Percentiles rank a stretch among this genome's conserved stretches.
phyloP scores from a whole-genome alignment of 345 rosid genomes.

The Bruguiera sexangula region DNA sequence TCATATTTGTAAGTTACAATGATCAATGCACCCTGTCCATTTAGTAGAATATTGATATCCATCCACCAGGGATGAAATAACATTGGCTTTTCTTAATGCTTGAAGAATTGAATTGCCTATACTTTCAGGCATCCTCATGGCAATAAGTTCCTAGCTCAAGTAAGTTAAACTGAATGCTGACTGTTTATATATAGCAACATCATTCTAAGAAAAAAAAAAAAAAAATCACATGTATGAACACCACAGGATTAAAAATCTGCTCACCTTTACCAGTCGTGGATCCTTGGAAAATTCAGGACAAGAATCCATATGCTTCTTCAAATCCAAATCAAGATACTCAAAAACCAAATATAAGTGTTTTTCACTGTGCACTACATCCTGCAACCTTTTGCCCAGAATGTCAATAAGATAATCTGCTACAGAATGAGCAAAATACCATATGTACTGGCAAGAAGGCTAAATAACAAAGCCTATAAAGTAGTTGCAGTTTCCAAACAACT shows the following conservation, averaged over 20 bases:
- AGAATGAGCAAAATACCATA: background rate
- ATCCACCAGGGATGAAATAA: background rate
- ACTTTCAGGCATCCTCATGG: background rate
- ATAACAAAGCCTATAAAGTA: background rate
- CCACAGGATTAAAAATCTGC: conserved; percentile 24
- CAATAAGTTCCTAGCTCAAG: background rate
- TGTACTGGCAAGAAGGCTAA: no score
- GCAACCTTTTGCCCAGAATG: conserved; percentile 53
- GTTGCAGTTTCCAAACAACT: background rate
- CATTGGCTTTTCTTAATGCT: background rate
- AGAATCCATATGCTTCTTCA: conserved; percentile 97
- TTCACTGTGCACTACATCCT: conserved; percentile 97
- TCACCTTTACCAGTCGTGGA: conserved; percentile 75
- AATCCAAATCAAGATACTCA: conserved; percentile 94
- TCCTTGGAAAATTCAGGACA: conserved; percentile 86
- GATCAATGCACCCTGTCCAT: no score
- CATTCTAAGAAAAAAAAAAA: background rate
- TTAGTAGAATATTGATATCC: background rate
- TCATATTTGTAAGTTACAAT: no score
- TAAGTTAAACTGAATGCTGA: background rate
- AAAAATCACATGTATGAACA: background rate
- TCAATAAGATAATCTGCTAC: conserved; percentile 1
- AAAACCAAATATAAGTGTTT: conserved; percentile 89
- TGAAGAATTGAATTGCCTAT: background rate
- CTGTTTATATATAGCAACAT: background rate